Evolutionary conservation across 768 basidiomycete genomes (phyloP).

Genomic region (Tylopilus felleus): DNA sequence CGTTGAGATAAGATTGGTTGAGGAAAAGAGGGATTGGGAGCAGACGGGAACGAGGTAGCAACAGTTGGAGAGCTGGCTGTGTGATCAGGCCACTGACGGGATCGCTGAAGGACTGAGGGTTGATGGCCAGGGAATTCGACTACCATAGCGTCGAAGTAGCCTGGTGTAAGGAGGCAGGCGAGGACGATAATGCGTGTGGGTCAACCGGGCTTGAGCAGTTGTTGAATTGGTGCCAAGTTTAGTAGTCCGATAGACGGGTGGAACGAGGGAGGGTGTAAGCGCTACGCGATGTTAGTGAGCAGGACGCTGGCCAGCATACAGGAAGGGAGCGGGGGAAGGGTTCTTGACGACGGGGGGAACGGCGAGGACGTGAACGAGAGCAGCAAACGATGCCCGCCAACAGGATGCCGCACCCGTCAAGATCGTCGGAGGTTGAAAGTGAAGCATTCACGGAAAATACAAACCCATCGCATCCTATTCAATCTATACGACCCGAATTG

Average conservation of each 20-base stretch:
- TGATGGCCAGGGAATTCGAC: slow-evolving; percentile 30
- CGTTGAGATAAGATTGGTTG: slow-evolving; percentile 39
- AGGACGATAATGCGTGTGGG: not conserved
- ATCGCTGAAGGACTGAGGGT: slow-evolving; percentile 25
- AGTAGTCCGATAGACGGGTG: slow-evolving; percentile 9
- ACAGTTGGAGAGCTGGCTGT: slow-evolving; percentile 12
- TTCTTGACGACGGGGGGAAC: slow-evolving; percentile 4
- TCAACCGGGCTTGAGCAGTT: slow-evolving; percentile 1
- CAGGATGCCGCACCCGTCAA: slow-evolving; percentile 11
- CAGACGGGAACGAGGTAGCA: slow-evolving; percentile 33
- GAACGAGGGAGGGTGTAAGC: not conserved
- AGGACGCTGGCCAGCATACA: slow-evolving; percentile 11
- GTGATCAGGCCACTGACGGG: slow-evolving; percentile 36
- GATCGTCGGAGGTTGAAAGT: slow-evolving; percentile 31
- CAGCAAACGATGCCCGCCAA: slow-evolving; percentile 5
- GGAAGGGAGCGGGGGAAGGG: not conserved
- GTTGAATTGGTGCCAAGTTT: slow-evolving; percentile 17
- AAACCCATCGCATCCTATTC: slow-evolving; percentile 4
- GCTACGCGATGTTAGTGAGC: slow-evolving; percentile 13
- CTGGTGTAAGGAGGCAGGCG: not conserved
- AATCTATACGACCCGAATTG: slow-evolving; percentile 5
- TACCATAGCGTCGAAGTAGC: slow-evolving; percentile 23
- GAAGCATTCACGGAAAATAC: slow-evolving; percentile 5
- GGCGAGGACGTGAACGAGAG: slow-evolving; percentile 7
- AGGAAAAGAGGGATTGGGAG: slow-evolving; percentile 29